phyloP scores from a whole-genome alignment of 257 asterid species.

The Lavandula angustifolia region DNA sequence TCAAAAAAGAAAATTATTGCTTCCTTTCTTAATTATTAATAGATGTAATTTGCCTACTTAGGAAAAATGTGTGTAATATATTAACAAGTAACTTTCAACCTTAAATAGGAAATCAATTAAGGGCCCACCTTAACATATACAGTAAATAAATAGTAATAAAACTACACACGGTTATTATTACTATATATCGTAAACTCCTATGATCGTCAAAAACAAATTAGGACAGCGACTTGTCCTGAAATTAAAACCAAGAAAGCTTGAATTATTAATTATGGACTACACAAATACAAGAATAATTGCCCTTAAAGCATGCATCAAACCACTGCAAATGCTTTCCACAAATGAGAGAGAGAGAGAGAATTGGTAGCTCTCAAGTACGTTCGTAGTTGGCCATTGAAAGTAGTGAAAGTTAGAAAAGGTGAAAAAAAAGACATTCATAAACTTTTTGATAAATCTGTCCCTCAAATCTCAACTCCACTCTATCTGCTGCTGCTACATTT shows the following conservation, averaged over 20 bases:
- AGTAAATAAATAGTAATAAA: no score
- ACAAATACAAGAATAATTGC: constrained; percentile 35
- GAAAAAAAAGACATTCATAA: constrained; percentile 28
- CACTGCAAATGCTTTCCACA: constrained; percentile 14
- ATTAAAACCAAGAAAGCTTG: constrained; percentile 37
- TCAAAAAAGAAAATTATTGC: no score
- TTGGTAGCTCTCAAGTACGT: constrained; percentile 3
- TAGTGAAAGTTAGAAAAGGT: constrained; percentile 31
- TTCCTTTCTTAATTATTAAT: no score
- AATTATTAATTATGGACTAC: constrained; percentile 21
- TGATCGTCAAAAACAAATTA: constrained; percentile 15
- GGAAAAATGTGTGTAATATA: no score
- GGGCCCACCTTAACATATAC: no score
- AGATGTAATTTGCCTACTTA: no score
- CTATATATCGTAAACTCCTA: constrained; percentile 26
- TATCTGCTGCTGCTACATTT: no score
- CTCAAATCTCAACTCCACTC: no score
- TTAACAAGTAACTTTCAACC: no score
- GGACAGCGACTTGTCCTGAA: constrained; percentile 50
- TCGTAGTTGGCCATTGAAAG: constrained; percentile 24
- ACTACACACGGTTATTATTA: no score
- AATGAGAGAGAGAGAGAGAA: background rate
- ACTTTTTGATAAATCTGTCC: constrained; percentile 27
- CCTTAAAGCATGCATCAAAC: constrained; percentile 30
- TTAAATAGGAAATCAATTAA: no score